Evolutionary conservation across 2,329 filamentous ascomycete genomes (phyloP).

Genomic region (Sarocladium oryzae): DNA sequence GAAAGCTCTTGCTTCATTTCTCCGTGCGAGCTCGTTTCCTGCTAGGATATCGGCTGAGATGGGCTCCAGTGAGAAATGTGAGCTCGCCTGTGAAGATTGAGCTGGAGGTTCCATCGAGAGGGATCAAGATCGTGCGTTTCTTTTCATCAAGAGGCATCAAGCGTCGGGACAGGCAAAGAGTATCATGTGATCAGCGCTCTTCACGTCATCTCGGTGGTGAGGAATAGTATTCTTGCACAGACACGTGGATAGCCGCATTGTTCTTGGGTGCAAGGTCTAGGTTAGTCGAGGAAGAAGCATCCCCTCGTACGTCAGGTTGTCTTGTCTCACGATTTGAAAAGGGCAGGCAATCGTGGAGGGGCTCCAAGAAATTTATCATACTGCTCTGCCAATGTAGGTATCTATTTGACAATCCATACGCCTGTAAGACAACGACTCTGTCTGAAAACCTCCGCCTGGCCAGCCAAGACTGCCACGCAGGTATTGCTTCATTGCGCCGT

Average conservation of each 20-base stretch:
- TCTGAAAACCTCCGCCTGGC: no score
- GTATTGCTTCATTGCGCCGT: no score
- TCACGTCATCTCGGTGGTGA: not conserved
- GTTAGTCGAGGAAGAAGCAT: not conserved
- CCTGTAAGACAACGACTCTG: not conserved
- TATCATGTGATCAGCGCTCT: no score
- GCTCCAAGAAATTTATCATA: constrained; percentile 6
- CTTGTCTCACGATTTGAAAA: no score
- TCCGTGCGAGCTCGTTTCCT: constrained; percentile 29
- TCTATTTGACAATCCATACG: constrained; percentile 6
- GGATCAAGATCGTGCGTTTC: no score
- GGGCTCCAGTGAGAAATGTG: constrained; percentile 36
- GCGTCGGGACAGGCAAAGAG: no score
- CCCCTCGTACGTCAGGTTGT: no score
- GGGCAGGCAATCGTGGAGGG: not conserved
- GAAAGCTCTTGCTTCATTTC: constrained; percentile 21
- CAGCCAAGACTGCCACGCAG: no score
- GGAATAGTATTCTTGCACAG: not conserved
- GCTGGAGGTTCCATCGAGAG: constrained; percentile 6
- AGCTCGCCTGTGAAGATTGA: constrained; percentile 36
- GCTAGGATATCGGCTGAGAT: constrained; percentile 37
- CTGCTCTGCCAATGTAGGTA: constrained; percentile 8
- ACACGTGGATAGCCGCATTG: not conserved
- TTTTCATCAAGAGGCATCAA: no score
- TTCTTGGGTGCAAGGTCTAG: not conserved